Conservation (phyloP, 306 rosid species). For the Sechiopsis laciniata region DNA sequence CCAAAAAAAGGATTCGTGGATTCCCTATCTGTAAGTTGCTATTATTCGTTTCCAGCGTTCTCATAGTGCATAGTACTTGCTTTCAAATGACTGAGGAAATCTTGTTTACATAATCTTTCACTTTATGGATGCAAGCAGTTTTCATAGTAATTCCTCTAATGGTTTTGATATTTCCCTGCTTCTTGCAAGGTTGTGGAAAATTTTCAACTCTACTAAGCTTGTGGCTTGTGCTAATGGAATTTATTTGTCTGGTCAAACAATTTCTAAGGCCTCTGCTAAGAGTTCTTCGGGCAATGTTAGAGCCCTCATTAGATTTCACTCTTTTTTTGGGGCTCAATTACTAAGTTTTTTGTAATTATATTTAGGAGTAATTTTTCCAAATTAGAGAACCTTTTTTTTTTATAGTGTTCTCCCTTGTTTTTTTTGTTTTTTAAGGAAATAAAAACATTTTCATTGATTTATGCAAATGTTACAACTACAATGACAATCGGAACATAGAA, state of each 20-base stretch:
- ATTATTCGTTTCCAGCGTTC: not conserved
- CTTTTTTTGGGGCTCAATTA: too few species aligned
- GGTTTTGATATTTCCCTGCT: not conserved
- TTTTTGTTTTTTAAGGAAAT: too few species aligned
- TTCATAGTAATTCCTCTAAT: conserved; percentile 1
- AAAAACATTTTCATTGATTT: too few species aligned
- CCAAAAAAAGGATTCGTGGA: not conserved
- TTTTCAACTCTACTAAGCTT: not conserved
- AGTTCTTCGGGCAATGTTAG: too few species aligned
- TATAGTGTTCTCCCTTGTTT: too few species aligned
- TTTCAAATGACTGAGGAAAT: not conserved
- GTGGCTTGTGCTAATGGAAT: not conserved
- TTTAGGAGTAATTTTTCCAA: too few species aligned
- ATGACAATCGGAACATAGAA: too few species aligned
- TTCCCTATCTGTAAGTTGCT: not conserved
- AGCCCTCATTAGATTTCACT: too few species aligned
- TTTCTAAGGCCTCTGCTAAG: not conserved
- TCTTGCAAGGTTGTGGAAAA: not conserved
- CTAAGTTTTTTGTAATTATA: too few species aligned
- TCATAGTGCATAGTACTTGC: not conserved
- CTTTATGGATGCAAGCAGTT: conserved; percentile 1
- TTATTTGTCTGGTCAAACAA: conserved; percentile 1
- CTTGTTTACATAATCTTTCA: not conserved
- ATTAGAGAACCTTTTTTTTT: too few species aligned
- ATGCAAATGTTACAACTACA: too few species aligned